These are phyloP conservation scores for Clavispora santaluciae DNA, from an alignment of 805 yeast species.

Conservation along the genomic window DNA sequence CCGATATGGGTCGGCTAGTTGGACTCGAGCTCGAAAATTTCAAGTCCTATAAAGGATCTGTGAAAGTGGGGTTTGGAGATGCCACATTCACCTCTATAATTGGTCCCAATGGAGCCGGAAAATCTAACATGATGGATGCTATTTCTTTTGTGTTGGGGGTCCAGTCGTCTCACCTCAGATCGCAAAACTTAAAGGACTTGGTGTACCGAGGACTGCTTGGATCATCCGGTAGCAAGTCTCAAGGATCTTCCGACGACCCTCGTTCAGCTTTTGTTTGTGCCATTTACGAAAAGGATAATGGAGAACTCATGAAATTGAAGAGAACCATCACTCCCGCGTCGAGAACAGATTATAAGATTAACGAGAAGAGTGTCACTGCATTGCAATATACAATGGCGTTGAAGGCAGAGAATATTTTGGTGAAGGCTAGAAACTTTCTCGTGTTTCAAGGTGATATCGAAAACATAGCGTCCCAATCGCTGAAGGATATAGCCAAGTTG, in stretches of 20 bases:
- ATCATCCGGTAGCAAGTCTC: slow-evolving; percentile 1
- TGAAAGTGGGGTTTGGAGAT: slow-evolving; percentile 76
- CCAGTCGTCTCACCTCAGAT: slow-evolving; percentile 67
- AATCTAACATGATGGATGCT: slow-evolving; percentile 96
- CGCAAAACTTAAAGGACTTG: slow-evolving; percentile 67
- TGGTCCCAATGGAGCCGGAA: slow-evolving; percentile 99
- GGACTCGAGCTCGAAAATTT: slow-evolving; percentile 80
- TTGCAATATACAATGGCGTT: slow-evolving; percentile 60
- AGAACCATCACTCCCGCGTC: slow-evolving; percentile 59
- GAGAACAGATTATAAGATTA: slow-evolving; percentile 61
- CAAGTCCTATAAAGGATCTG: slow-evolving; percentile 81
- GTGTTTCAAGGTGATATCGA: slow-evolving; percentile 98
- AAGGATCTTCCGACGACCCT: slow-evolving; percentile 31
- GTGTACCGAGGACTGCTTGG: slow-evolving; percentile 64
- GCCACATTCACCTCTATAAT: slow-evolving; percentile 83
- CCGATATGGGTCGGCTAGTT: slow-evolving; percentile 70
- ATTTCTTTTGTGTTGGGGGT: slow-evolving; percentile 92
- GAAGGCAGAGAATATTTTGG: slow-evolving; percentile 73
- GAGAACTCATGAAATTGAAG: slow-evolving; percentile 55
- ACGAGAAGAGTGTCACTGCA: slow-evolving; percentile 57
- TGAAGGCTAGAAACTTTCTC: slow-evolving; percentile 84
- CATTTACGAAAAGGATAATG: slow-evolving; percentile 60
- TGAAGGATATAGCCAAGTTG: slow-evolving; percentile 65
- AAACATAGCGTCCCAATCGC: slow-evolving; percentile 81
- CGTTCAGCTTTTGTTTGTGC: slow-evolving; percentile 72